Conservation (phyloP, 164 flowering plant genomes). For the Echeveria elegans region DNA sequence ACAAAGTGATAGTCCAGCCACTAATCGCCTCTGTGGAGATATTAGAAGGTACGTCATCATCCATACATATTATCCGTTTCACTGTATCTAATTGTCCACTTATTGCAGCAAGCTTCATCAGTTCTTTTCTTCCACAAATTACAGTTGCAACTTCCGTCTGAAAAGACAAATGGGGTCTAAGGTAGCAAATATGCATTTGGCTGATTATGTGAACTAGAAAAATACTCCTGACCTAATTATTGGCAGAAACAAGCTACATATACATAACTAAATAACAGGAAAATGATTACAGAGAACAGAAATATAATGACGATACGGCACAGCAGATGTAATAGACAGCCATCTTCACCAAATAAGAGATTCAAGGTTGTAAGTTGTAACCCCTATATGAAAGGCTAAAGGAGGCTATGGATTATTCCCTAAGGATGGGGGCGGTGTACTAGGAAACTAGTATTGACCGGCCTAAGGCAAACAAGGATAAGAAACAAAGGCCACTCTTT, state of each 20-base stretch:
- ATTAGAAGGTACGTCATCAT: conserved; percentile 46
- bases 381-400: too few species aligned
- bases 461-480: too few species aligned
- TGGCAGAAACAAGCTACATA: too few species aligned
- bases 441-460: too few species aligned
- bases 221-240: not conserved
- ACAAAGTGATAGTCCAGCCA: conserved; percentile 46
- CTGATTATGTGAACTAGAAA: not conserved
- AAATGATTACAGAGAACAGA: not conserved
- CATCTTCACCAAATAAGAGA: too few species aligned
- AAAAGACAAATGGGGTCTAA: not conserved
- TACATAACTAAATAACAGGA: not conserved
- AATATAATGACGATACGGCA: too few species aligned
- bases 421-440: too few species aligned
- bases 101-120: conserved; percentile 60
- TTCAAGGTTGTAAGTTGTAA: too few species aligned
- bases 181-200: not conserved
- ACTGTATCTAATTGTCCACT: conserved; percentile 86
- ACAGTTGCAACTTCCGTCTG: conserved; percentile 97
- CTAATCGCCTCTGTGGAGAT: conserved; percentile 25
- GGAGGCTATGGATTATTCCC: too few species aligned
- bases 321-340: too few species aligned
- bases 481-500: too few species aligned
- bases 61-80: conserved; percentile 79
- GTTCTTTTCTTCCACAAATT: conserved; percentile 80